Percentiles rank a stretch among this genome's conserved stretches.
Conservation (phyloP, 2,329 filamentous ascomycete genomes). For the Moelleriella libera region DNA sequence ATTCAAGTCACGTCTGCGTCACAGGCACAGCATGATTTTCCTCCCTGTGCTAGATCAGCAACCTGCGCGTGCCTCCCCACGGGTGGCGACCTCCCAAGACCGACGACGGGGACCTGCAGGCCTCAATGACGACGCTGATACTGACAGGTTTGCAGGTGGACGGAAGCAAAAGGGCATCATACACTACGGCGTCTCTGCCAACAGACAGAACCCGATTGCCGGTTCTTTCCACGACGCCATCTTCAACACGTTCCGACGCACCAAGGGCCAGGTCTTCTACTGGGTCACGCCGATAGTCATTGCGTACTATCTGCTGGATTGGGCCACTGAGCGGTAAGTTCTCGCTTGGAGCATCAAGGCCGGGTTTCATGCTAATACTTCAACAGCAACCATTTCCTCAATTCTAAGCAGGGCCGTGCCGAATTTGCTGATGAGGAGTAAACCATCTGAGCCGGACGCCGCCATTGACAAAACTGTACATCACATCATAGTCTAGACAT, state of each 20-base stretch:
- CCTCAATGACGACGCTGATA: background rate
- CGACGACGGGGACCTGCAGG: too few relatives aligned
- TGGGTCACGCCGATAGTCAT: constrained; percentile 64
- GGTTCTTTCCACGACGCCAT: constrained; percentile 66
- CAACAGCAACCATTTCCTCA: constrained; percentile 62
- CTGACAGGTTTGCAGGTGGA: constrained; percentile 27
- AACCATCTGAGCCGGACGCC: constrained; percentile 8
- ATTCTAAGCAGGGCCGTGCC: constrained; percentile 61
- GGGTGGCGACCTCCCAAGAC: background rate
- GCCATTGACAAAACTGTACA: constrained; percentile 16
- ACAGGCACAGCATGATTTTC: too few relatives aligned
- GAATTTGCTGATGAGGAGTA: constrained; percentile 32
- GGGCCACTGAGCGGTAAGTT: constrained; percentile 77
- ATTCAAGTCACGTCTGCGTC: too few relatives aligned
- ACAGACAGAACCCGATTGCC: constrained; percentile 80
- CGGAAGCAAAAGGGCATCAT: constrained; percentile 49
- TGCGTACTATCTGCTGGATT: constrained; percentile 75
- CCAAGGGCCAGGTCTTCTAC: constrained; percentile 78
- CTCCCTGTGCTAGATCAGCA: too few relatives aligned
- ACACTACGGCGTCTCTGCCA: constrained; percentile 65
- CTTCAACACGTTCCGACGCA: constrained; percentile 91
- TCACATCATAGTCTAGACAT: constrained; percentile 22
- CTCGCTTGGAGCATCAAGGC: constrained; percentile 5
- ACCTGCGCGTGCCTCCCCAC: background rate
- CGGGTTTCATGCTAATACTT: background rate